Conservation (phyloP, 1,284 basidiomycete genomes). For the Rhizopogon parksii region DNA sequence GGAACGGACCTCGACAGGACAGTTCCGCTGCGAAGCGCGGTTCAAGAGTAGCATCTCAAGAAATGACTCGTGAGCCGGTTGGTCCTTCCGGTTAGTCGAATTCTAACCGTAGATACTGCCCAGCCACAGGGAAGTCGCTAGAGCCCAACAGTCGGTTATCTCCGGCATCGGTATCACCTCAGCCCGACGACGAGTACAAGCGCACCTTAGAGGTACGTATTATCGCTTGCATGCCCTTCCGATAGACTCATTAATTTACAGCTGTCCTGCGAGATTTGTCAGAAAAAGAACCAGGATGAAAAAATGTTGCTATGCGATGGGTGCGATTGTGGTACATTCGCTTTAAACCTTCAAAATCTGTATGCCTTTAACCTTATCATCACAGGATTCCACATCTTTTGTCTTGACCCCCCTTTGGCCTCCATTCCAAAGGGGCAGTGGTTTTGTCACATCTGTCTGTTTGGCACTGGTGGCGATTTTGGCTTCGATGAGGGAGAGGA, state of each 20-base stretch:
- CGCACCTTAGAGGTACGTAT: constrained; percentile 45
- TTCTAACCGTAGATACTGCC: constrained; percentile 2
- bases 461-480: constrained; percentile 94
- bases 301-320: constrained; percentile 96
- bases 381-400: constrained; percentile 92
- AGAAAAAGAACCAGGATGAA: constrained; percentile 78
- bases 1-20: constrained; percentile 25
- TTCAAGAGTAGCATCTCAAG: constrained; percentile 38
- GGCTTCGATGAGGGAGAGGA: constrained; percentile 99
- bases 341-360: constrained; percentile 9
- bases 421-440: constrained; percentile 89
- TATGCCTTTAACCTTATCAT: constrained; percentile 14
- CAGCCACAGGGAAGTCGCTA: constrained; percentile 32
- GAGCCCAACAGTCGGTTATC: constrained; percentile 27
- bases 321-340: constrained; percentile 81
- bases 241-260: constrained; percentile 11
- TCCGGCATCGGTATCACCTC: constrained; percentile 42
- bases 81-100: neutral
- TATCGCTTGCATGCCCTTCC: constrained; percentile 5
- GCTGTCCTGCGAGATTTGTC: constrained; percentile 79
- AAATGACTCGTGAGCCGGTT: constrained; percentile 30
- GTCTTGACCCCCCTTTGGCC: constrained; percentile 84
- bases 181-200: constrained; percentile 35
- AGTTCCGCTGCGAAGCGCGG: constrained; percentile 35
- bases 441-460: constrained; percentile 92